Percentiles rank a stretch among this genome's conserved stretches.
These are phyloP conservation scores for Phanerodontia chrysosporium DNA, from an alignment of 768 basidiomycete genomes.

Conservation along the genomic window DNA sequence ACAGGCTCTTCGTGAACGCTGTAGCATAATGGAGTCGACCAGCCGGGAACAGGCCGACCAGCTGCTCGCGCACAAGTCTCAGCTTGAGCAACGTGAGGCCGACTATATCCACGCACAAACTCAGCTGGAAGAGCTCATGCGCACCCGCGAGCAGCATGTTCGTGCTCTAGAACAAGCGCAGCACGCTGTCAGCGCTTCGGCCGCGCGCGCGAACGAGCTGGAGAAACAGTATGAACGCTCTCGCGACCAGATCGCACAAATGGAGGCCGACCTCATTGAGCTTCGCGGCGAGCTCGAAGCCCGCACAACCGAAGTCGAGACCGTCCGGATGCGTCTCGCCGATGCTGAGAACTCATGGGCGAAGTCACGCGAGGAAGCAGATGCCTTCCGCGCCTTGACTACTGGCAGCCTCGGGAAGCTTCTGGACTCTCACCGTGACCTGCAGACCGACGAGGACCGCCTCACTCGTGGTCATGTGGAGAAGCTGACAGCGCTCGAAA, in stretches of 20 bases:
- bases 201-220: slow-evolving; percentile 74
- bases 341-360: slow-evolving; percentile 91
- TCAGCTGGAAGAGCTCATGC: slow-evolving; percentile 68
- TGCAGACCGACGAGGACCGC: slow-evolving; percentile 81
- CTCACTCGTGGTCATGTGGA: slow-evolving; percentile 72
- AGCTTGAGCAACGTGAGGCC: slow-evolving; percentile 73
- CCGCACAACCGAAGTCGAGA: slow-evolving; percentile 68
- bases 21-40: slow-evolving; percentile 54
- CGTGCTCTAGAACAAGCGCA: slow-evolving; percentile 85
- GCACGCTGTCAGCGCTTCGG: slow-evolving; percentile 68
- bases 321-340: slow-evolving; percentile 56
- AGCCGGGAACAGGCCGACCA: slow-evolving; percentile 76
- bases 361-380: slow-evolving; percentile 90
- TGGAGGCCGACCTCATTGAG: slow-evolving; percentile 77
- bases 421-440: slow-evolving; percentile 81
- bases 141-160: slow-evolving; percentile 79
- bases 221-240: slow-evolving; percentile 70
- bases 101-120: slow-evolving; percentile 61
- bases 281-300: slow-evolving; percentile 79
- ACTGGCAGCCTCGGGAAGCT: slow-evolving; percentile 84
- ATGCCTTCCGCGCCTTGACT: slow-evolving; percentile 81
- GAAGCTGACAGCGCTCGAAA: slow-evolving; percentile 76
- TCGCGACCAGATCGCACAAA: slow-evolving; percentile 58
- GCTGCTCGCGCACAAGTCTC: slow-evolving; percentile 67
- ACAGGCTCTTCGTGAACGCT: slow-evolving; percentile 63